Evolutionary conservation across 805 yeast species (phyloP).

Genomic region (Barnettozyma pratensis): DNA sequence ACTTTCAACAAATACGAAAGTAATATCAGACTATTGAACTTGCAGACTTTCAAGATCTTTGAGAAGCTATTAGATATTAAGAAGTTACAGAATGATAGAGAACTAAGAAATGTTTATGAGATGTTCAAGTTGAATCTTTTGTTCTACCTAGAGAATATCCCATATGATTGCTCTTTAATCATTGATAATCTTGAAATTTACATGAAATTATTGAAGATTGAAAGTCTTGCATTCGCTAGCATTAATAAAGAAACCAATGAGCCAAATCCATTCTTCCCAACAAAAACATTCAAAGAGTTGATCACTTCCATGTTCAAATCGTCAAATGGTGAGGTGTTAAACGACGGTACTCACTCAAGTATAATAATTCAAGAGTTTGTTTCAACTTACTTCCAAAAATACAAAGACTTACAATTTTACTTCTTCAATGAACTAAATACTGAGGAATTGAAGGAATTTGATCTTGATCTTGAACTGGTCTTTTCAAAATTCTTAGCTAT

Average conservation of each 20-base stretch:
- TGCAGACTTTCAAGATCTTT: conserved; percentile 20
- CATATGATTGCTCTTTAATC: conserved; percentile 40
- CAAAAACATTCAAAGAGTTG: conserved; percentile 40
- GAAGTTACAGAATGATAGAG: conserved; percentile 32
- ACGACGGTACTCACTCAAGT: conserved; percentile 45
- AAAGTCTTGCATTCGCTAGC: conserved; percentile 49
- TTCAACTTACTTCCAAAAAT: conserved; percentile 46
- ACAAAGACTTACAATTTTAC: conserved; percentile 77
- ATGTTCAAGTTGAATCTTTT: conserved; percentile 43
- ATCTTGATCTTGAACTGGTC: conserved; percentile 9
- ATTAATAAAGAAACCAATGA: conserved; percentile 20
- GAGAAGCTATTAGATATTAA: conserved; percentile 17
- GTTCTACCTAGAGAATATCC: conserved; percentile 33
- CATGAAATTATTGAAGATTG: conserved; percentile 52
- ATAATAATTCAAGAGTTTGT: conserved; percentile 51
- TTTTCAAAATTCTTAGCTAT: conserved; percentile 36
- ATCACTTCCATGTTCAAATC: conserved; percentile 34
- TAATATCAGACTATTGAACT: conserved; percentile 17
- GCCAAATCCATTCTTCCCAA: conserved; percentile 58
- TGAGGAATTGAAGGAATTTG: conserved; percentile 15
- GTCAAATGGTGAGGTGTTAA: conserved; percentile 32
- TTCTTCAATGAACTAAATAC: conserved; percentile 49
- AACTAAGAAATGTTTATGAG: conserved; percentile 60
- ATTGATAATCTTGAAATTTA: conserved; percentile 50
- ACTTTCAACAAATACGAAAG: conserved; percentile 16